Percentiles rank a stretch among this genome's conserved stretches.
Evolutionary conservation across 1,284 basidiomycete genomes (phyloP).

Genomic region (Sphaerobolus stellatus): DNA sequence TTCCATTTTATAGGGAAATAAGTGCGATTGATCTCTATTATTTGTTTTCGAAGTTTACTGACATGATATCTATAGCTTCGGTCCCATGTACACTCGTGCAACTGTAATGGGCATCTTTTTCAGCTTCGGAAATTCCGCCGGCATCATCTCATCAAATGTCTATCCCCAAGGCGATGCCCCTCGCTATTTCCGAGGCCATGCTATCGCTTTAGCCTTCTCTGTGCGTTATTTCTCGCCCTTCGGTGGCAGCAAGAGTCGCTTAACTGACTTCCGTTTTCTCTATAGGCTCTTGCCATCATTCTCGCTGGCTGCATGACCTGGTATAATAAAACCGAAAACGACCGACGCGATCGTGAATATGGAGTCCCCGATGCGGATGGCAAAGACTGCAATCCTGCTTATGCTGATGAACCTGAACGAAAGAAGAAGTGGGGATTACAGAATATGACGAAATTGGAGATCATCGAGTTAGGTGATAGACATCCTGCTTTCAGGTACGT

Average conservation of each 20-base stretch:
- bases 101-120: constrained; percentile 42
- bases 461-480: constrained; percentile 39
- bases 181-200: constrained; percentile 18
- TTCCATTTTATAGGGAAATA: constrained; percentile 25
- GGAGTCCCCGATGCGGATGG: constrained; percentile 16
- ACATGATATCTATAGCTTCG: constrained; percentile 10
- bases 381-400: constrained; percentile 10
- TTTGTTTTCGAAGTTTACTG: neutral
- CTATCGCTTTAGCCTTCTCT: constrained; percentile 24
- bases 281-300: constrained; percentile 13
- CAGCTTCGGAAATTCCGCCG: constrained; percentile 41
- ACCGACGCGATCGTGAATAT: constrained; percentile 18
- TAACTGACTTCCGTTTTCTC: neutral
- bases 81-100: constrained; percentile 33
- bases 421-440: constrained; percentile 35
- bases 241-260: neutral
- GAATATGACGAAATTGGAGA: constrained; percentile 35
- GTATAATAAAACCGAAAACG: constrained; percentile 20
- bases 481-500: constrained; percentile 15
- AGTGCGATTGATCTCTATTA: constrained; percentile 15
- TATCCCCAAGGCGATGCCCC: constrained; percentile 32
- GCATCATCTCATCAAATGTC: constrained; percentile 40
- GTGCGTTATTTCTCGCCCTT: constrained; percentile 10
- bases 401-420: constrained; percentile 24
- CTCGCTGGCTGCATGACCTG: constrained; percentile 19